Evolutionary conservation across 306 rosid species (phyloP), one percentile per base, ranked within the genome.

Genomic region (Leucaena leucocephala): DNA sequence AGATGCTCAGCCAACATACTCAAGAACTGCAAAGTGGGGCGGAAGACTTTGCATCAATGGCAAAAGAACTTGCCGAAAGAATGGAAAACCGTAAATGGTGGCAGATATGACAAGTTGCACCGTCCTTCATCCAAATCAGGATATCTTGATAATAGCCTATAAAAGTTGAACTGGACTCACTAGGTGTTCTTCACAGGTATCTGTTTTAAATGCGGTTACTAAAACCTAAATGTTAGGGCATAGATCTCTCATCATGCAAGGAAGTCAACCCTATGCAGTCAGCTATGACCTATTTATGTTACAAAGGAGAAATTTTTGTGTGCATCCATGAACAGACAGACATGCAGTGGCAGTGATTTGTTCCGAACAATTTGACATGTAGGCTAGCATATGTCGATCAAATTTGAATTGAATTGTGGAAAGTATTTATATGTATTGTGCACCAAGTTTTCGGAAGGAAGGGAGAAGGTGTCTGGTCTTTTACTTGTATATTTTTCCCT

Each of bases 21-120:
- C 92, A 90, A 81, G 97, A 94, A 83, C 80, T 94, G 81, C 78
- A 82, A 80, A 83, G 39, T 81, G 97, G 97, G 57, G 92, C 97
- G 4, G 84, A 92, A 86, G 84, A 91, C 85, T 94, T 94, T 49
- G 93, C 97, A 84, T 87, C 94, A 35, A 79, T 89, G 97, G 97
- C 97, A 54, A 80, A 72, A 58, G 95, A 94, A 84, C 89, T 92
- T 14, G 89, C 91, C 59, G 89, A 88, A 82, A 87, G 83, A 78
- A 88, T 92, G 94, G 97, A 92, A 87, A 91, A 85, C 83, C 94
- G 94, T 45, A 92, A 94, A 87, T 92, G 98, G 98, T 94, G 98
- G 97, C 93, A 94, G 61, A 68, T 92, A 78, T 92, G 81, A 80
- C 21, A 21, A 57, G 71, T 50, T 80, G 84, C 69, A 38, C 71